Base-by-base conservation (phyloP, 208 protist genomes). In the Crithidia thermophila region DNA sequence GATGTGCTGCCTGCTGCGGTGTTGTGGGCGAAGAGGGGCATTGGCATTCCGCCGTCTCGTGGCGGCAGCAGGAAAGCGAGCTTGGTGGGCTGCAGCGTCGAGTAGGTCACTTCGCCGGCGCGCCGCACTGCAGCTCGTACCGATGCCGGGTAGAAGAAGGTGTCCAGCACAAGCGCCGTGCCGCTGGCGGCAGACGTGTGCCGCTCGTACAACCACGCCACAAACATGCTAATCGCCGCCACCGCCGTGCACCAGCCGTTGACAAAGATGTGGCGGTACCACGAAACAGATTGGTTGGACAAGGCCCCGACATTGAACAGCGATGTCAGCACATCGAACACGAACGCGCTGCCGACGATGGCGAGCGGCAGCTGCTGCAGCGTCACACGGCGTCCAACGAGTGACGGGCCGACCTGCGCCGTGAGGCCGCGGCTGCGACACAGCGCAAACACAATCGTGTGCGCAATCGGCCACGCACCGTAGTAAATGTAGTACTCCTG, bases 391-490 rank as follows among this genome's bases (percentile, higher is more conserved):
- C 33, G 23, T 14, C 27, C 16, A 23, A 4, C 11, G 20, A 51
- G 33, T 18, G 27, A 42, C 13, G 59, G 53, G 7, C 60, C 46
- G 16, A 69, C n/a, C 3, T 30, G 25, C n/a, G 53, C 33, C 3
- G 61, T 52, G 10, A 23, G 11, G 2, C 61, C 69, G 8, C 69
- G 69, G 4, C 28, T 28, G 13, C 69, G 69, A 47, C 69, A 75
- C 33, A 75, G 55, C 23, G 30, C 46, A n/a, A 75, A 59, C 3
- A 69, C 56, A 27, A 85, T 46, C 10, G 71, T 69, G 23, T 78
- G 67, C 3, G 71, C 75, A 9, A 72, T 30, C 14, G 76, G 68
- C 79, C 78, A 85, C 37, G 72, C 40, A 14, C 83, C 83, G 16
- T 66, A 74, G 63, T 76, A 83, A 11, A 60, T 40, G 23, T 64